Conservation (phyloP, 129 eudicot species). For the Dittrichia graveolens region DNA sequence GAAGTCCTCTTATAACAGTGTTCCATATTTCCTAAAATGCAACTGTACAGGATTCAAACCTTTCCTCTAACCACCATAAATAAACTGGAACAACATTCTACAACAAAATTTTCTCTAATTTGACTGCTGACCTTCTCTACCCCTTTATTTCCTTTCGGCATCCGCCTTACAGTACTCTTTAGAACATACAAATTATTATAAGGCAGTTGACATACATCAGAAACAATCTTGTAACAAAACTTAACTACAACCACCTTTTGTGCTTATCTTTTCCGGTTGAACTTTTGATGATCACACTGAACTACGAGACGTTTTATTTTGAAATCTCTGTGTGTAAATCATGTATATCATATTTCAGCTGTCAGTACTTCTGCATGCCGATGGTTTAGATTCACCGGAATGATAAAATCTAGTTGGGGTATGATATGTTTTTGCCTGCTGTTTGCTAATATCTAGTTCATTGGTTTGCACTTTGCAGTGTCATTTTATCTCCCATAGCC, state of each 20-base stretch:
- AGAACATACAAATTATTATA: conserved; percentile 3
- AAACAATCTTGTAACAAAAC: conserved; percentile 3
- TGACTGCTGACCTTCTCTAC: not conserved
- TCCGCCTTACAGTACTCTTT: not conserved
- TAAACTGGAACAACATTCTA: not conserved
- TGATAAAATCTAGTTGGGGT: conserved; percentile 6
- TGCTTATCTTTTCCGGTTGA: not conserved
- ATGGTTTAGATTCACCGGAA: conserved; percentile 16
- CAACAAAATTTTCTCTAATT: not conserved
- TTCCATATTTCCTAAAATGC: not conserved
- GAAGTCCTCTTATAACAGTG: not conserved
- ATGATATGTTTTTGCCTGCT: not conserved
- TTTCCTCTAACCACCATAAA: not conserved
- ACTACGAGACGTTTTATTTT: conserved; percentile 4
- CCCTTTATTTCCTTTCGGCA: not conserved
- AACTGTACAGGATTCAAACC: not conserved
- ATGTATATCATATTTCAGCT: conserved; percentile 6
- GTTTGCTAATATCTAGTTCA: conserved; percentile 24
- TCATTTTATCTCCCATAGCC: conserved; percentile 64
- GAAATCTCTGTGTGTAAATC: conserved; percentile 18
- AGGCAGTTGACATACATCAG: conserved; percentile 9
- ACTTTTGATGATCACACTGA: not conserved
- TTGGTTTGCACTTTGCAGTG: conserved; percentile 51
- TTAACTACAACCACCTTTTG: not conserved
- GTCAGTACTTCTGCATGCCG: not conserved